Conservation (phyloP, 2,329 filamentous ascomycete species). For the Triangularia verruculosa region DNA sequence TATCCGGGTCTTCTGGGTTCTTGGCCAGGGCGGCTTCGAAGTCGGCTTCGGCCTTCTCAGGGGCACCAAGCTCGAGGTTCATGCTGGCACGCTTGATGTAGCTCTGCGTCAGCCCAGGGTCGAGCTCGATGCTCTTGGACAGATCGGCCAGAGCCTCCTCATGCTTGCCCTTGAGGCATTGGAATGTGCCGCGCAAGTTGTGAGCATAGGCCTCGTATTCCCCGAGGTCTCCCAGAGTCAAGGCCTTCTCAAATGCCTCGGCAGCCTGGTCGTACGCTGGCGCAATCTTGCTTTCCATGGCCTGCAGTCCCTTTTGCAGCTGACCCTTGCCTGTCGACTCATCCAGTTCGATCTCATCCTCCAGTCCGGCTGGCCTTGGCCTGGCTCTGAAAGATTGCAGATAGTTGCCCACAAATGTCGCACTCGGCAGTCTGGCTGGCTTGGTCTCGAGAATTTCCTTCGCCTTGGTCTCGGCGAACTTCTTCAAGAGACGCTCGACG, state of each 20-base stretch:
- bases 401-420: conserved; percentile 97
- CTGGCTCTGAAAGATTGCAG: conserved; percentile 94
- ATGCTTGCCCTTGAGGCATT: conserved; percentile 87
- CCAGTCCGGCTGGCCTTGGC: conserved; percentile 74
- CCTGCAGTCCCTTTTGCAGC: conserved; percentile 76
- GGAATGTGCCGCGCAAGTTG: conserved; percentile 95
- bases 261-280: conserved; percentile 91
- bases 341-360: conserved; percentile 73
- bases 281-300: conserved; percentile 80
- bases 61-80: conserved; percentile 87
- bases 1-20: conserved; percentile 87
- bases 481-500: conserved; percentile 91
- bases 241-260: conserved; percentile 78
- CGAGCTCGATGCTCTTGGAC: conserved; percentile 87
- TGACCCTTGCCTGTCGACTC: conserved; percentile 80
- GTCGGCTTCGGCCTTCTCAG: conserved; percentile 81
- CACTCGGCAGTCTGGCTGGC: conserved; percentile 82
- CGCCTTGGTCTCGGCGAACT: conserved; percentile 92
- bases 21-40: conserved; percentile 82
- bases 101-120: conserved; percentile 86
- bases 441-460: conserved; percentile 86
- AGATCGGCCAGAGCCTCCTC: conserved; percentile 78
- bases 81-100: conserved; percentile 99
- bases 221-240: conserved; percentile 76
- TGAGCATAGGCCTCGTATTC: conserved; percentile 87